Evolutionary conservation across 2,329 filamentous ascomycete species (phyloP).

Genomic region (Pseudocercospora macadamiae): DNA sequence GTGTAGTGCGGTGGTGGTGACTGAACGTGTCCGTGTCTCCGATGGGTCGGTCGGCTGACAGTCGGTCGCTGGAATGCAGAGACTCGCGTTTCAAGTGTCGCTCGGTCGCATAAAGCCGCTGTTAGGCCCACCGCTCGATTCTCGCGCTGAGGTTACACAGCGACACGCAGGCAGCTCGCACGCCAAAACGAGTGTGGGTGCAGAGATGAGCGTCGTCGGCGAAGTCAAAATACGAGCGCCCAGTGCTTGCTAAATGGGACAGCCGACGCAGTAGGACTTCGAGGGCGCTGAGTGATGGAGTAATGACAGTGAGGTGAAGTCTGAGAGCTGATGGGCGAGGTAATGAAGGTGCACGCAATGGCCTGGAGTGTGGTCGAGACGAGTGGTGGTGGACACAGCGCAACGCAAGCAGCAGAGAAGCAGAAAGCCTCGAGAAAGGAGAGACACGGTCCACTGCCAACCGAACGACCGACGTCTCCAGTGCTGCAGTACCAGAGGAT

Average conservation of each 20-base stretch:
- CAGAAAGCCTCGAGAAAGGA: background rate
- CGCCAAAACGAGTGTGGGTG: background rate
- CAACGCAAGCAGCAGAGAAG: background rate
- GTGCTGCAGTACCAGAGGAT: background rate
- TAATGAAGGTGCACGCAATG: conserved; percentile 2
- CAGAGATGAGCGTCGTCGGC: background rate
- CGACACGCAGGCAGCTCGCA: background rate
- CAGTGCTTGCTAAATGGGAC: background rate
- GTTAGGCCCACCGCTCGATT: background rate
- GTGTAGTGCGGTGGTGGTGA: background rate
- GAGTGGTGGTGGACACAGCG: background rate
- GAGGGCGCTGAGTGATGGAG: background rate
- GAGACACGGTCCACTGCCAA: background rate
- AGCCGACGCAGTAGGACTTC: background rate
- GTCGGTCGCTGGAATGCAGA: conserved; percentile 13
- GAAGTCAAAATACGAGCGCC: conserved; percentile 1
- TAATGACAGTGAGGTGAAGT: background rate
- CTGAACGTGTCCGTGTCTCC: background rate
- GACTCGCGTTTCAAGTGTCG: conserved; percentile 15
- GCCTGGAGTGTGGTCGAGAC: background rate
- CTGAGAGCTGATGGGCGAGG: background rate
- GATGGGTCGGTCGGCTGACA: conserved; percentile 8
- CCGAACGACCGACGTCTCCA: background rate
- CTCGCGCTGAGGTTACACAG: conserved; percentile 13
- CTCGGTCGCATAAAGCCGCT: conserved; percentile 15